Base-by-base conservation (phyloP, 75 land plant species). In the Pseudotsuga menziesii region DNA sequence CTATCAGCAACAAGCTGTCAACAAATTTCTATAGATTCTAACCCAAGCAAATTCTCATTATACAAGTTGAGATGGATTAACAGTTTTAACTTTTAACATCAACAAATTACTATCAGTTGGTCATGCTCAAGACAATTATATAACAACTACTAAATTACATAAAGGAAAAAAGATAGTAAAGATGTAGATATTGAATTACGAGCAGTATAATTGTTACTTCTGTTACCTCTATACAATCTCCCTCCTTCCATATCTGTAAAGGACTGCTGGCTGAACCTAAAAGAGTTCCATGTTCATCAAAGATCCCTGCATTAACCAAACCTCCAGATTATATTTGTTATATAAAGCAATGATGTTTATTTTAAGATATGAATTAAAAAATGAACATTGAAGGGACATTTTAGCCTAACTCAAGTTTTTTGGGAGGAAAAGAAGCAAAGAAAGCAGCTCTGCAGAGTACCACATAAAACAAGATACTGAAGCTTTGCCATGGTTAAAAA, bases 211-310 rank as follows among this genome's bases (percentile, higher is more conserved):
- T 72, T 76, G 12, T 64, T 17, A 7, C 12, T 39, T 27, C 8
- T 7, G 35, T 32, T 75, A 93, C 96, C 94, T 96, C 99, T 78
- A 94, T 79, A 76, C 94, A 96, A 48, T 92, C 89, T 3, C 94
- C 91, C 23, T 96, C 93, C 82, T 92, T 96, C 99, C 99, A 96
- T 58, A 94, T 96, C 76, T 96, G 99, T 77, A 96, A 83, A 52
- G 99, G 93, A 81, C 99, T 92, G 82, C 90, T 90, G 58, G 95
- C 89, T 70, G 89, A 78, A 55, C 92, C 91, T 32, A 96, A 41
- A 56, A 94, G 86, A 44, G 75, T 88, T 5, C 97, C 99, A 27
- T 85, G 76, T 29, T 86, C 88, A 89, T 92, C 93, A 83, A 96
- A 94, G 23, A 96, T 80, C 16, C 98, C 98, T 94, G 88, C 59